Evolutionary conservation across 306 rosid genomes (phyloP), one percentile per base, ranked within the genome.

Genomic region (Inga leiocalycina): DNA sequence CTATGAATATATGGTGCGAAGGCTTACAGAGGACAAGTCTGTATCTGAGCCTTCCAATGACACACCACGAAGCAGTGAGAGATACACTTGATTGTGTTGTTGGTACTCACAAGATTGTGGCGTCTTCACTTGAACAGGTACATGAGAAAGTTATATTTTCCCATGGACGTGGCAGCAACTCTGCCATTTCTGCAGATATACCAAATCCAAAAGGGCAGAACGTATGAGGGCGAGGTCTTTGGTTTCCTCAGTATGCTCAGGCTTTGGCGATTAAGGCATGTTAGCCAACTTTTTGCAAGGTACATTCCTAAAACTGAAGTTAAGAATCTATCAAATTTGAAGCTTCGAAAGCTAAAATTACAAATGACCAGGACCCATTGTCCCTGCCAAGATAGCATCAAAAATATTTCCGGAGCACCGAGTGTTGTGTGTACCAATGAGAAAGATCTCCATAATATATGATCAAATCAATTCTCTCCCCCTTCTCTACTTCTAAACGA

Each of bases 231-330:
- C 37, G 84, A 79, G 46, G 76, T 79, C 51, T 93, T 93, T 64
- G 90, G 92, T 69, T 89, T 93, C 86, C 89, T 95, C 79, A 89
- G 90, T 85, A 62, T 92, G 91, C 97, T 95, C 72, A 88, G 98
- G 64, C 90, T 93, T 32, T 95, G 99, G 99, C 90, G 98, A 71
- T 89, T 95, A 73, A 82, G 94, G 64, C 98, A 90, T 8, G 95
- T 93, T 54, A 57, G 97, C 71, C 85, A 92, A 84, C 82, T 93
- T 84, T 95, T 95, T 81, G 10, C 89, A 39, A 91, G 98, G 98
- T 95, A 84, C 39, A 44, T 80, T 15, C 39, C 71, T 13, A 56
- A 32, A 4, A 66, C 74, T 75, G 43, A 39, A 64, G 69, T 52
- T 19, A 71, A 12, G 57, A 57, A 13, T 41, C 51, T 41, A 20